Base-by-base conservation (phyloP, 305 asterid genomes). In the Coffea humblotiana region DNA sequence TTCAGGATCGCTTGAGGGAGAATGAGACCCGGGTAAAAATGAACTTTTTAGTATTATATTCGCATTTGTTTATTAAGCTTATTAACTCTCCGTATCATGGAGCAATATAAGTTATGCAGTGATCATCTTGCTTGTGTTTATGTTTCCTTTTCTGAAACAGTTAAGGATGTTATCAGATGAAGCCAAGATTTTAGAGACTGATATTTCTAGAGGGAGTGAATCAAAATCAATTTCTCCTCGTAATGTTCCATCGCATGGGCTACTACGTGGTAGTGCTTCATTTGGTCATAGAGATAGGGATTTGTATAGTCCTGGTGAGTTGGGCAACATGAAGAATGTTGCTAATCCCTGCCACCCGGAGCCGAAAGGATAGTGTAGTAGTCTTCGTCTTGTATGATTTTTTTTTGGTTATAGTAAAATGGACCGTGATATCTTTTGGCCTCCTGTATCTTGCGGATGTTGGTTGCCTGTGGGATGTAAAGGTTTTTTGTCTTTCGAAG, bases 1-100 rank as follows among this genome's bases (percentile, higher is more conserved):
- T 96, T 81, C 97, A 94, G 88, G 97, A 93, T 87, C 97, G 89
- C 76, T 83, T 92, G 89, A 88, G 90, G 88, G 99, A 96, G 80
- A 96, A 96, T 81, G 99, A 96, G 85, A 83, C 91, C 81, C 95
- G 87, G 98, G 99, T 96, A 84, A 79, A 47, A 35, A 47, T 71
- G 73, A 9, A 76, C 32, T 40, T 43, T 43, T 37, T 71, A 61
- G 35, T 80, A 58, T 47, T 29, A 23, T 63, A 25, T 48, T 18
- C 2, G 0, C 3, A 29, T 54, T 19, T 49, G 8, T 16, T 16
- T 35, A 21, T 32, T 54, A 74, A 12, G 2, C 15, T 40, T 19
- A 16, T 43, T 23, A 3, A 3, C 16, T 29, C 71, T 43, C 10
- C 63, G 8, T 16, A 65, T 9, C 71, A 37, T 14, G 2, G 4